Evolutionary conservation across 257 asterid genomes (phyloP), one percentile per base, ranked within the genome.

Genomic region (Solanum lignicaule): DNA sequence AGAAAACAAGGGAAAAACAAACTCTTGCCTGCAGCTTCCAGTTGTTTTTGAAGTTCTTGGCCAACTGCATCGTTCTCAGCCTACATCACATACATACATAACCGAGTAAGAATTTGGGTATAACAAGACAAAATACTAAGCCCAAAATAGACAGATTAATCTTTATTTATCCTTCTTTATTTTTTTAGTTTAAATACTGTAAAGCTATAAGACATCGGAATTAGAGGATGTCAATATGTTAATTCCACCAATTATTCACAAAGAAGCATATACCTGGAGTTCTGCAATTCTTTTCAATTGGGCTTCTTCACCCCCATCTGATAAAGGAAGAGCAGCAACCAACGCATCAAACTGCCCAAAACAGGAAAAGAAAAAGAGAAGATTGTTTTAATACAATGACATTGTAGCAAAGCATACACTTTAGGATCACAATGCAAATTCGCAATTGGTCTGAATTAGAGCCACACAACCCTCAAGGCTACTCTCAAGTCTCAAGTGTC

Each of bases 31-130:
- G 98, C 98, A 89, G 98, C 96, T 91, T 97, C 98, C 62, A 95
- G 92, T 88, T 97, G 99, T 92, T 93, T 95, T 83, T 95, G 98
- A 55, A 97, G 96, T 90, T 95, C 99, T 89, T 95, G 98, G 81
- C 98, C 99, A 20, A 95, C 86, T 33, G 90, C 94, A 93, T 95
- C 99, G 88, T 95, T 97, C 89, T 97, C 98, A 86, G 94, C 95
- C 98, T 96, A 95, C 89, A 88, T 46, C 41, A 55, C 15, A 66
- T 66, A 35, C 35, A 27, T 79, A 33, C 52, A 23, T 31, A 72
- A 69, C 43, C 7, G 83, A 65, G 83, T 25, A 36, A 86, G 41
- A 73, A 43, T 38, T 43, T 27, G 85, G 38, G 66, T 29, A 43
- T 8, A 79, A 18, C 9, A 69, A 79, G 25, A 79, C 36, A 79